phyloP scores from a whole-genome alignment of 352 stramenopile species.

The Phytophthora idaei region DNA sequence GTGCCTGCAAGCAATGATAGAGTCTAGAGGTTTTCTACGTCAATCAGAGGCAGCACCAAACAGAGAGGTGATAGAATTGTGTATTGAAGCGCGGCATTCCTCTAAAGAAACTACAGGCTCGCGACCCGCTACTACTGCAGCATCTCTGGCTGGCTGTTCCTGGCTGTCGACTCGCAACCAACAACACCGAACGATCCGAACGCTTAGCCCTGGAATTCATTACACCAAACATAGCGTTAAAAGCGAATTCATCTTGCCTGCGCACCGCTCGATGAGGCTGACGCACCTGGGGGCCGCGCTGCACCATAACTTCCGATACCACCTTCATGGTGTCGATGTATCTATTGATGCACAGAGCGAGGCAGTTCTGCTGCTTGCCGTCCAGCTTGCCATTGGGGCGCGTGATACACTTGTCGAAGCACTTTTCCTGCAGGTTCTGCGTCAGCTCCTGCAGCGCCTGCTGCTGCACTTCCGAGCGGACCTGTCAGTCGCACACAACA shows the following conservation, averaged over 20 bases:
- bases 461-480: slow-evolving; percentile 84
- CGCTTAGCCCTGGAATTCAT: slow-evolving; percentile 19
- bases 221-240: slow-evolving; percentile 4
- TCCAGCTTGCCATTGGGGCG: slow-evolving; percentile 82
- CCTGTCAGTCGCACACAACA: slow-evolving; percentile 38
- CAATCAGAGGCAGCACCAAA: neutral
- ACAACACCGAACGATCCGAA: slow-evolving; percentile 4
- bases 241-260: neutral
- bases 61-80: slow-evolving; percentile 7
- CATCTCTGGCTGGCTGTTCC: neutral
- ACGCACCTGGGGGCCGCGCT: slow-evolving; percentile 67
- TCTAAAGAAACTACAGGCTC: slow-evolving; percentile 29
- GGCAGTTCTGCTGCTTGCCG: slow-evolving; percentile 91
- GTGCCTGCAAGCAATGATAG: neutral
- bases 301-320: slow-evolving; percentile 82
- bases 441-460: slow-evolving; percentile 87
- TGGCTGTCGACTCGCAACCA: neutral
- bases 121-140: slow-evolving; percentile 4
- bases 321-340: slow-evolving; percentile 94
- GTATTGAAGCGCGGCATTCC: slow-evolving; percentile 29
- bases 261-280: neutral
- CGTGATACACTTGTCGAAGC: slow-evolving; percentile 91
- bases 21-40: neutral
- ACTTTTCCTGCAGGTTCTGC: slow-evolving; percentile 89
- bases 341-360: slow-evolving; percentile 88